Conservation (phyloP, 1,284 basidiomycete genomes). For the Sanguinoderma infundibulare region DNA sequence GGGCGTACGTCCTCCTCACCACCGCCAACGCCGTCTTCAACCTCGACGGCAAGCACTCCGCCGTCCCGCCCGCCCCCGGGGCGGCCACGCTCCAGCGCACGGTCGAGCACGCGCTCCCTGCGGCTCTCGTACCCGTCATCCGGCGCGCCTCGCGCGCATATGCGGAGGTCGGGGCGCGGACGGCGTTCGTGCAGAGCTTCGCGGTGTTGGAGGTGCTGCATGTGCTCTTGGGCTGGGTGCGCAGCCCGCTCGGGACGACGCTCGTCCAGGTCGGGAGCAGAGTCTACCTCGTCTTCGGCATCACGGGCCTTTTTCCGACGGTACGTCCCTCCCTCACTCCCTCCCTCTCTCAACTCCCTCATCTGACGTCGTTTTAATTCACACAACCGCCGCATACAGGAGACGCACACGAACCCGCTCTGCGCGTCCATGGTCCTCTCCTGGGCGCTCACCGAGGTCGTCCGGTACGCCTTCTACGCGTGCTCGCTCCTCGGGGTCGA, state of each 20-base stretch:
- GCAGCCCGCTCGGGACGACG: slow-evolving; percentile 83
- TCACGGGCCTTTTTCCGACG: slow-evolving; percentile 63
- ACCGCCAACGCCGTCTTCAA: slow-evolving; percentile 55
- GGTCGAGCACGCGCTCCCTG: slow-evolving; percentile 7
- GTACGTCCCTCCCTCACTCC: slow-evolving; percentile 40
- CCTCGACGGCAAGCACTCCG: slow-evolving; percentile 30
- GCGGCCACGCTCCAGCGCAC: slow-evolving; percentile 11
- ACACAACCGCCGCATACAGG: slow-evolving; percentile 39
- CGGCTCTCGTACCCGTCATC: slow-evolving; percentile 22
- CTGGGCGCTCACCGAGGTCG: slow-evolving; percentile 92
- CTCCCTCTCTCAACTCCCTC: not conserved
- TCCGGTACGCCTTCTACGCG: slow-evolving; percentile 93
- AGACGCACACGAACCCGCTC: slow-evolving; percentile 72
- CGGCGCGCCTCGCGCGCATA: slow-evolving; percentile 52
- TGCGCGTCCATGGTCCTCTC: slow-evolving; percentile 94
- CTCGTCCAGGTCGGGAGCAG: slow-evolving; percentile 87
- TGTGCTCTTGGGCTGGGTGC: slow-evolving; percentile 82
- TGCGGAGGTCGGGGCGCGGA: slow-evolving; percentile 60
- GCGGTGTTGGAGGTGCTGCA: slow-evolving; percentile 88
- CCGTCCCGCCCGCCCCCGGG: slow-evolving; percentile 23
- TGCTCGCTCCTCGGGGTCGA: slow-evolving; percentile 62
- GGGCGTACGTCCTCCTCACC: slow-evolving; percentile 70
- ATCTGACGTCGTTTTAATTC: slow-evolving; percentile 1
- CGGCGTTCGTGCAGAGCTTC: slow-evolving; percentile 80
- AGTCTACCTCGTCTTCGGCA: slow-evolving; percentile 88